Percentiles rank a stretch among this genome's conserved stretches.
Conservation (phyloP, 805 yeast species). For the Diddensiella santjacobensis region DNA sequence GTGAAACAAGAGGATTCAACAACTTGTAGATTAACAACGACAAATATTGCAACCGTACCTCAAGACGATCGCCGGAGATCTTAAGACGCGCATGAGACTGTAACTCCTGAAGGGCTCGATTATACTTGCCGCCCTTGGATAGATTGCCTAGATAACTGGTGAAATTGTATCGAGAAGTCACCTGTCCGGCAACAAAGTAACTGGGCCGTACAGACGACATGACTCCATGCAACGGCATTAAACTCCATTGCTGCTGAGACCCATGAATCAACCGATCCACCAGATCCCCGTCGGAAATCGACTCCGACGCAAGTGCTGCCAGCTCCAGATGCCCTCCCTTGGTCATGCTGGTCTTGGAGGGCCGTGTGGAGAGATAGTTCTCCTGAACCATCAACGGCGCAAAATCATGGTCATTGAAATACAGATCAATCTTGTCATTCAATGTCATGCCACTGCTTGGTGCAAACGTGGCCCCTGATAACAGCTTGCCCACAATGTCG, state of each 20-base stretch:
- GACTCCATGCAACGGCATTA: conserved; percentile 86
- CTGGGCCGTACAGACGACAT: conserved; percentile 82
- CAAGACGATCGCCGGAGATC: conserved; percentile 70
- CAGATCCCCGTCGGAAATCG: conserved; percentile 79
- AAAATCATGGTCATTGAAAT: conserved; percentile 91
- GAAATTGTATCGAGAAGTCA: conserved; percentile 68
- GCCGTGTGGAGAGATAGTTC: conserved; percentile 71
- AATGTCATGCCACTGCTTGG: conserved; percentile 51
- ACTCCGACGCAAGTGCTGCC: conserved; percentile 77
- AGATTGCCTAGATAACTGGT: conserved; percentile 88
- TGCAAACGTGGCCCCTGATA: conserved; percentile 58
- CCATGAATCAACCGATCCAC: conserved; percentile 81
- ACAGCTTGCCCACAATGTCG: conserved; percentile 71
- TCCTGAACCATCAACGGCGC: conserved; percentile 96
- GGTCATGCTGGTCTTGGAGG: conserved; percentile 29
- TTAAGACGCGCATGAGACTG: conserved; percentile 82
- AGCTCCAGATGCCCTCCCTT: conserved; percentile 50
- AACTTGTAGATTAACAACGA: conserved; percentile 59
- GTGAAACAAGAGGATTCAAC: conserved; percentile 51
- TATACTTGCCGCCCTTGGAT: conserved; percentile 75
- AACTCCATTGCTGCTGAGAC: conserved; percentile 90
- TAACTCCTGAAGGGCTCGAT: conserved; percentile 75
- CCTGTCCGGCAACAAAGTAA: conserved; percentile 65
- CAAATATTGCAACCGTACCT: conserved; percentile 71
- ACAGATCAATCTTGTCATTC: conserved; percentile 80